Evolutionary conservation across 176 grass and related monocot genomes (phyloP), one percentile per base, ranked within the genome.

Genomic region (Oryza brachyantha): DNA sequence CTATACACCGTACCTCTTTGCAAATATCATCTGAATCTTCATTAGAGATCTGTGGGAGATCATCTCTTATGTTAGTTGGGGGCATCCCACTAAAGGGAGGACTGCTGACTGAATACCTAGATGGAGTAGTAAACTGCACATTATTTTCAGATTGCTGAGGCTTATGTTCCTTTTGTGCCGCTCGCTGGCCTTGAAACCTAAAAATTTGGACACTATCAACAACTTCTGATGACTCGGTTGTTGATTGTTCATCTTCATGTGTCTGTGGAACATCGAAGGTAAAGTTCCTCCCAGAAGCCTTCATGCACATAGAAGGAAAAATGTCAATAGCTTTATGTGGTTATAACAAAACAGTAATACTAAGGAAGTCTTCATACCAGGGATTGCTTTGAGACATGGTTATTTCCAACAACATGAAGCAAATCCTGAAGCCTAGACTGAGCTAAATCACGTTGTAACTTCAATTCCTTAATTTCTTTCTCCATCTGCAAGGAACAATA

Each of bases 401-500:
- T 93, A 36, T 94, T 88, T 50, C 92, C 90, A 80, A 94, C 84
- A 87, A 79, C 85, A 54, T 83, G 68, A 52, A 93, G 88, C 79
- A 94, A 83, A 87, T 91, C 88, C 59, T 90, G 80, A 25, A 93
- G 74, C 72, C 90, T 84, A 65, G 96, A 95, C 29, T 91, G 85
- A 87, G 90, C 88, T 21, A 92, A 62, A 80, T 98, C 90, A 50
- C 85, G 78, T 61, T 98, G 90, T 79, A 61, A 76, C 70, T 90
- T 98, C 82, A 98, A 72, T 66, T 94, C 90, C 85, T 85, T 93
- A 50, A 98, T 95, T 88, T 98, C 87, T 72, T 85, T 98, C 74
- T 95, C 96, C 96, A 98, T 94, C 96, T 98, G 73, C 24, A 83
- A 80, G 66, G 52, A 84, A 72, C 29, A 83, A 73, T 36, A 80